Conservation (phyloP, 2,329 filamentous ascomycete genomes). For the Boeremia exigua region DNA sequence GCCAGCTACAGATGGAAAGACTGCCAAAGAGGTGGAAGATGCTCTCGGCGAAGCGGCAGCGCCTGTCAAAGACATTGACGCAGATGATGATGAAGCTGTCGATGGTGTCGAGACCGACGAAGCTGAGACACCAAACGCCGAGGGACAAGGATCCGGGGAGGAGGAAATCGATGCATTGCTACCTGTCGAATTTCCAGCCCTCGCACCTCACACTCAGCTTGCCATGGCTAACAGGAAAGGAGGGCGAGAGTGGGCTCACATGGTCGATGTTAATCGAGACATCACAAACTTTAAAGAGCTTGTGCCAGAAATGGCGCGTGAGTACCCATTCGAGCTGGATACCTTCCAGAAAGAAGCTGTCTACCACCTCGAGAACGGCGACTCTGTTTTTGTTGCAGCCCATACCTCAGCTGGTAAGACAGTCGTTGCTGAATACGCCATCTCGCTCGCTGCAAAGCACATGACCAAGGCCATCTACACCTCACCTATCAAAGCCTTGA, state of each 20-base stretch:
- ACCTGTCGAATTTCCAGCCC: constrained; percentile 89
- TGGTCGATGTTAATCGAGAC: constrained; percentile 92
- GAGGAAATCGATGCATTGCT: constrained; percentile 82
- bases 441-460: constrained; percentile 93
- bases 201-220: constrained; percentile 83
- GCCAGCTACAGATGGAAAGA: constrained; percentile 62
- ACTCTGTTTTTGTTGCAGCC: constrained; percentile 96
- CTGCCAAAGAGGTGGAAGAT: constrained; percentile 73
- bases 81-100: constrained; percentile 33
- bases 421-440: constrained; percentile 96
- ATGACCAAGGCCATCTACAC: constrained; percentile 99
- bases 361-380: constrained; percentile 93
- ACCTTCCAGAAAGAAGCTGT: constrained; percentile 99
- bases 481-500: constrained; percentile 96
- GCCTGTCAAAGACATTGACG: constrained; percentile 26
- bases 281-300: constrained; percentile 94
- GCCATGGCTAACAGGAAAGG: constrained; percentile 74
- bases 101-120: constrained; percentile 34
- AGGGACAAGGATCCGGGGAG: constrained; percentile 53
- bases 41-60: constrained; percentile 61
- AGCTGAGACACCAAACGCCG: constrained; percentile 53
- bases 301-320: constrained; percentile 92
- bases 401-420: constrained; percentile 98
- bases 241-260: constrained; percentile 93
- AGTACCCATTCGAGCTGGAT: constrained; percentile 97